A percentile compares a stretch with the other conserved stretches of the same genome.
Conservation (phyloP, 2,329 filamentous ascomycete genomes). For the Aspergillus sp. region DNA sequence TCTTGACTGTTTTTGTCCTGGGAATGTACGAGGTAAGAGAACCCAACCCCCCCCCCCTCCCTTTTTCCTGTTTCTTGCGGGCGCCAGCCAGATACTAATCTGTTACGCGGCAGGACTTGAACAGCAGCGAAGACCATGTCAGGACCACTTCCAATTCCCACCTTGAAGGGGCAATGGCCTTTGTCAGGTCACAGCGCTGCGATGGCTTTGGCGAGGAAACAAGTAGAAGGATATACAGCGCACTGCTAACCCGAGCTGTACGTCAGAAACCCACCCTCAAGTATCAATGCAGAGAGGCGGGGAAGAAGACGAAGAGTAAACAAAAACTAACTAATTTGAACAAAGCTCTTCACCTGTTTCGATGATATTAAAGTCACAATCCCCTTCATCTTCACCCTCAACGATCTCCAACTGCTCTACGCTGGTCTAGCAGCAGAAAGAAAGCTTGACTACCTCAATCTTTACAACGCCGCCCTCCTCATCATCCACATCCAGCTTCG, state of each 20-base stretch:
- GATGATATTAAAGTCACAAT: background rate
- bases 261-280: background rate
- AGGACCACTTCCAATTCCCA: conserved; percentile 4
- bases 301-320: background rate
- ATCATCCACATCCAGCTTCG: conserved; percentile 1
- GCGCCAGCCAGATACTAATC: background rate
- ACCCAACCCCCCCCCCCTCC: background rate
- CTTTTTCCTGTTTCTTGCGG: background rate
- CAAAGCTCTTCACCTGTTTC: conserved; percentile 6
- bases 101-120: background rate
- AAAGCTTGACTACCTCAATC: background rate
- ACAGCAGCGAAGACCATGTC: background rate
- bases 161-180: conserved; percentile 6
- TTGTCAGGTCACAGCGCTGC: background rate
- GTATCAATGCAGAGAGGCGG: background rate
- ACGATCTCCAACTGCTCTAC: conserved; percentile 1
- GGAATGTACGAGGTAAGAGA: conserved; percentile 5
- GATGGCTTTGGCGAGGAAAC: background rate
- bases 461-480: conserved; percentile 4
- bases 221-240: conserved; percentile 3
- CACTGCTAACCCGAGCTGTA: conserved; percentile 6
- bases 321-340: background rate
- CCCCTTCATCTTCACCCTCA: conserved; percentile 5
- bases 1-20: conserved; percentile 7
- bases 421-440: background rate